A percentile compares a stretch with the other conserved stretches of the same genome.
These are phyloP conservation scores for Aspergillus arachidicola DNA, from an alignment of 2,329 filamentous ascomycete genomes.

Conservation along the genomic window DNA sequence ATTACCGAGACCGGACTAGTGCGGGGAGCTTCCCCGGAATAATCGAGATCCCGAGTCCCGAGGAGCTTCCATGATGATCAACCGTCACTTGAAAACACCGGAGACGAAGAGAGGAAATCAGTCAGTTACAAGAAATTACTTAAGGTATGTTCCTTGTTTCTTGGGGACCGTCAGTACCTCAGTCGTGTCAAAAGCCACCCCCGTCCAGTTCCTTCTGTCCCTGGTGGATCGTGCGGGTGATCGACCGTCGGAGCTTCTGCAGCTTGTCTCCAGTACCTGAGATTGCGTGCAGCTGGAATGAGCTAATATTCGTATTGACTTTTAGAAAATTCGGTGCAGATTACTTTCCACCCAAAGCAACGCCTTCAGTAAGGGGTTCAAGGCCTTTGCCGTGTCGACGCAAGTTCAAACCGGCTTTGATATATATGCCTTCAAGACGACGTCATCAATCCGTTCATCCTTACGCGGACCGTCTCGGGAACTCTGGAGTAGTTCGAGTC, in stretches of 20 bases:
- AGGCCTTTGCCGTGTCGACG: background rate
- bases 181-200: background rate
- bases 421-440: conserved; percentile 24
- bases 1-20: conserved; percentile 10
- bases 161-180: background rate
- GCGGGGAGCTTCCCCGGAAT: background rate
- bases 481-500: no score
- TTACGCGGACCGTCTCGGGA: conserved; percentile 3
- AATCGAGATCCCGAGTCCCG: conserved; percentile 11
- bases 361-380: background rate
- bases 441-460: conserved; percentile 36
- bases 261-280: background rate
- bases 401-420: background rate
- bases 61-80: conserved; percentile 1
- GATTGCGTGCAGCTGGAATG: background rate
- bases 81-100: conserved; percentile 4
- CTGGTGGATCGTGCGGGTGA: background rate
- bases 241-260: background rate
- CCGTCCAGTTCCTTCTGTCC: background rate
- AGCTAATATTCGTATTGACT: background rate
- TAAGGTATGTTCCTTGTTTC: background rate
- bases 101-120: background rate
- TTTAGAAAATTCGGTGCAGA: background rate
- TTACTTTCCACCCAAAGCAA: no score
- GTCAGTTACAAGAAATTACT: conserved; percentile 2